Conservation (phyloP, 768 basidiomycete species). For the Lactarius quietus region DNA sequence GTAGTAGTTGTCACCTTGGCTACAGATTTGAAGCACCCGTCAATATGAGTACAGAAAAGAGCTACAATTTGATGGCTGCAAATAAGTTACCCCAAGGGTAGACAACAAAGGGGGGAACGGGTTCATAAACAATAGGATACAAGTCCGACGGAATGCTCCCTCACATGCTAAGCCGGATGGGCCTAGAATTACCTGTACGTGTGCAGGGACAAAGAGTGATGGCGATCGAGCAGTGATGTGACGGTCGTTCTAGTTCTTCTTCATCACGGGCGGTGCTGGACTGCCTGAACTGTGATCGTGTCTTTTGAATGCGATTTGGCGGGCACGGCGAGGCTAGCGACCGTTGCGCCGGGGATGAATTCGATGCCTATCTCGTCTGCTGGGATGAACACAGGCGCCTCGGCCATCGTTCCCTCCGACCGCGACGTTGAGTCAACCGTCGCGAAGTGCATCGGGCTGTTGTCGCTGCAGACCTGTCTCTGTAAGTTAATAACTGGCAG, state of each 20-base stretch:
- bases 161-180: not conserved
- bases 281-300: not conserved
- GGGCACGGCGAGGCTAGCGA: not conserved
- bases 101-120: not conserved
- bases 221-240: not conserved
- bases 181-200: not conserved
- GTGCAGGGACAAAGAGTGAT: not conserved
- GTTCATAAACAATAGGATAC: not conserved
- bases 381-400: not conserved
- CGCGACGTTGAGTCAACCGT: not conserved
- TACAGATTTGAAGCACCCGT: not conserved
- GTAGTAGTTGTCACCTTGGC: not conserved
- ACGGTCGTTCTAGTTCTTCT: not conserved
- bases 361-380: conserved; percentile 2
- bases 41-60: not conserved
- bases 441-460: not conserved
- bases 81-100: not conserved
- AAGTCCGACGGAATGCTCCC: not conserved
- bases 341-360: conserved; percentile 1
- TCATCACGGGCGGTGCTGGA: not conserved
- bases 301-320: not conserved
- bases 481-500: not conserved
- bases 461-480: not conserved
- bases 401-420: not conserved
- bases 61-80: not conserved